A percentile compares a stretch with the other conserved stretches of the same genome.
These are phyloP conservation scores for Rhizopus stolonifer DNA, from an alignment of 371 early-diverging fungal genomes.

Conservation along the genomic window DNA sequence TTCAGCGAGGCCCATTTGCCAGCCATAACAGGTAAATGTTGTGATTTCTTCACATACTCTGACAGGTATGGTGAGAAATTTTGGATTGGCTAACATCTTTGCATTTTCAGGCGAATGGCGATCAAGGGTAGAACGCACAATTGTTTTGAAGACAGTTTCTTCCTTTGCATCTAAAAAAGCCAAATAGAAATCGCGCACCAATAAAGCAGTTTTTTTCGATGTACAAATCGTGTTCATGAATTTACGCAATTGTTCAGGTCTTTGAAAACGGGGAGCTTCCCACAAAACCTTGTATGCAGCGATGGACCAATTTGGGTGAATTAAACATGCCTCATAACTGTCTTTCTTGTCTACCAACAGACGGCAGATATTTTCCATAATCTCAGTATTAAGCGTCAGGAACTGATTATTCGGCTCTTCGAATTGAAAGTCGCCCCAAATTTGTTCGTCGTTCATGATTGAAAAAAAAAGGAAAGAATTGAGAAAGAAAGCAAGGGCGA, in stretches of 20 bases:
- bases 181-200: slow-evolving; percentile 28
- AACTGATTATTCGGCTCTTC: slow-evolving; percentile 8
- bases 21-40: slow-evolving; percentile 40
- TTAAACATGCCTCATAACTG: slow-evolving; percentile 27
- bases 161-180: slow-evolving; percentile 17
- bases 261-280: slow-evolving; percentile 29
- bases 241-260: slow-evolving; percentile 18
- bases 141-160: slow-evolving; percentile 21
- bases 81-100: slow-evolving; percentile 15
- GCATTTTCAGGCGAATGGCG: slow-evolving; percentile 14
- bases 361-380: slow-evolving; percentile 38
- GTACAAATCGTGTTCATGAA: slow-evolving; percentile 17
- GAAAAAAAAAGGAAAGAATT: too few relatives aligned
- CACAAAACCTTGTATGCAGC: slow-evolving; percentile 39
- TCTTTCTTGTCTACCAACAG: slow-evolving; percentile 28
- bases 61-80: slow-evolving; percentile 17
- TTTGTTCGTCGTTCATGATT: background rate
- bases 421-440: slow-evolving; percentile 18
- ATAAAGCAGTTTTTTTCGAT: slow-evolving; percentile 23
- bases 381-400: slow-evolving; percentile 15
- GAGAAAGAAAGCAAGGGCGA: too few relatives aligned
- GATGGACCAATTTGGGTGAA: slow-evolving; percentile 28
- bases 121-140: slow-evolving; percentile 13
- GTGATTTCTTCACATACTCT: slow-evolving; percentile 34
- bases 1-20: slow-evolving; percentile 18